phyloP scores from a whole-genome alignment of 192 early-diverging fungal genomes.

The Dimargaris cristalligena region DNA sequence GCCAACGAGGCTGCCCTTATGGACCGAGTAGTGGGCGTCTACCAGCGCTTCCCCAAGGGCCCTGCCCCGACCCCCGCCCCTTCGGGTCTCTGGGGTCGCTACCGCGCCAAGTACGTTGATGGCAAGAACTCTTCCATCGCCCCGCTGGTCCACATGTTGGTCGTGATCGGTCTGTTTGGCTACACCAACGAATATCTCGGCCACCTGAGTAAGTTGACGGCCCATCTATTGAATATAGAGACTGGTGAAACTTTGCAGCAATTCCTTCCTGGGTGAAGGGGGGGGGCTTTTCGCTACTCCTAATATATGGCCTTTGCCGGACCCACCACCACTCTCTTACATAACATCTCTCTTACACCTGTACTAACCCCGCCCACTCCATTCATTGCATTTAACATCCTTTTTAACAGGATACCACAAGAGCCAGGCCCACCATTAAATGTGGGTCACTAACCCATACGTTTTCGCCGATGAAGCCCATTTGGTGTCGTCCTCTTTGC shows the following conservation, averaged over 20 bases:
- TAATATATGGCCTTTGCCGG: constrained; percentile 12
- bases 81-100: constrained; percentile 34
- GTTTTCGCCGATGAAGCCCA: no score
- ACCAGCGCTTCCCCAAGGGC: constrained; percentile 63
- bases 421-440: constrained; percentile 65
- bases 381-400: not conserved
- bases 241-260: not conserved
- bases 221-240: not conserved
- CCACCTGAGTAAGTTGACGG: constrained; percentile 46
- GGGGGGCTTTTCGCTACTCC: constrained; percentile 18
- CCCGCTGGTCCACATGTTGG: constrained; percentile 45
- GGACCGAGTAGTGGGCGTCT: constrained; percentile 46
- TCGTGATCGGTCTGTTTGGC: constrained; percentile 36
- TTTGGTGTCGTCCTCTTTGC: no score
- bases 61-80: constrained; percentile 28
- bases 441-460: no score
- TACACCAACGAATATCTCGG: constrained; percentile 61
- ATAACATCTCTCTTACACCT: constrained; percentile 1
- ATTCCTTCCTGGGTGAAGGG: not conserved
- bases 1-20: constrained; percentile 36
- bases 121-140: constrained; percentile 49
- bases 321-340: not conserved
- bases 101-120: constrained; percentile 54
- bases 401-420: constrained; percentile 52
- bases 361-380: constrained; percentile 5